phyloP scores from a whole-genome alignment of 2,329 filamentous ascomycete species.

The Sclerotiophoma versabilis region DNA sequence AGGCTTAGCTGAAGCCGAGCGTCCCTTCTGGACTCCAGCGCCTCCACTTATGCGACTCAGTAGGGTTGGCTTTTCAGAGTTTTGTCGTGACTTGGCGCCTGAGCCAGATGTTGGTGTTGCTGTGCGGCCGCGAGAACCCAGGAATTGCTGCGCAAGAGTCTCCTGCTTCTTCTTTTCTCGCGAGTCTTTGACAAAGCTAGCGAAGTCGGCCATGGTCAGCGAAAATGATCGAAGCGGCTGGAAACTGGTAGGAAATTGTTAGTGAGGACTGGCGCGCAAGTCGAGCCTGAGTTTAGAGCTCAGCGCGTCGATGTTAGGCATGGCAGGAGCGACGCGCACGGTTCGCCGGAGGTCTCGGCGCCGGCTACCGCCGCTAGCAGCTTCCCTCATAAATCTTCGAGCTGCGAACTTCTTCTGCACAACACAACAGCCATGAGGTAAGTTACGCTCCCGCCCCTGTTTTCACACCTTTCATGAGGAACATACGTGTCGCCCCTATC shows the following conservation, averaged over 20 bases:
- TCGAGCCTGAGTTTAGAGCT: constrained; percentile 8
- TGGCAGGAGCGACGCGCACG: constrained; percentile 13
- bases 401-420: constrained; percentile 25
- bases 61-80: constrained; percentile 61
- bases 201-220: constrained; percentile 31
- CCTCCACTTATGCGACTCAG: constrained; percentile 76
- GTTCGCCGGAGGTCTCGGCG: constrained; percentile 15
- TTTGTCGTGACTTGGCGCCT: constrained; percentile 53
- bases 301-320: constrained; percentile 23
- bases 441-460: constrained; percentile 26
- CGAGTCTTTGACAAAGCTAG: constrained; percentile 42
- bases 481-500: constrained; percentile 52
- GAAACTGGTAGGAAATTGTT: background rate
- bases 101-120: constrained; percentile 59
- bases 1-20: constrained; percentile 52
- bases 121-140: constrained; percentile 62
- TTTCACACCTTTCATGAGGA: constrained; percentile 40
- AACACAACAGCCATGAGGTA: constrained; percentile 39
- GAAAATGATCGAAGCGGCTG: background rate
- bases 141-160: constrained; percentile 74
- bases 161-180: constrained; percentile 76
- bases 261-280: constrained; percentile 5
- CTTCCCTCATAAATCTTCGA: constrained; percentile 24
- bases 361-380: constrained; percentile 10
- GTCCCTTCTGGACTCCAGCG: constrained; percentile 71